Evolutionary conservation across 169 alveolate species (phyloP), one percentile per base, ranked within the genome.

Genomic region (Plasmodium inui): DNA sequence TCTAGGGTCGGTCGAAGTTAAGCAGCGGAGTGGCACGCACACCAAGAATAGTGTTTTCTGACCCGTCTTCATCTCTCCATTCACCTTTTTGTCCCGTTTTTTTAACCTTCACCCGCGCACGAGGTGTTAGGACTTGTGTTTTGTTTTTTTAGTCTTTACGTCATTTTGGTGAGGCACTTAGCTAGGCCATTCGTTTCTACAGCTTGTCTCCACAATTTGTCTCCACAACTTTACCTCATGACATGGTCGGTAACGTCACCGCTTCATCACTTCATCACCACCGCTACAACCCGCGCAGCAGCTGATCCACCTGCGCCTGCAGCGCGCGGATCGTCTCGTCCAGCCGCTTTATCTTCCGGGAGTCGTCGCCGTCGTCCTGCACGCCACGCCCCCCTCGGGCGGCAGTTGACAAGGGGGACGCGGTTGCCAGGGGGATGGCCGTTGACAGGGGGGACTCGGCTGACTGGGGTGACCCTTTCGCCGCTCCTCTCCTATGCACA

Each of bases 271-370:
- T 17, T 17, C 7, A 50, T 1, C 26, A 0, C 61, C 61, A 3
- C 61, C 61, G 19, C 22, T 50, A 88, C 4, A 89, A 22, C 34
- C 72, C 78, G 50, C 22, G 17, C 61, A 89, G 14, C 30, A 89
- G 22, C n/a, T 32, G 44, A 44, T 89, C 81, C 9, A 89, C 76
- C 53, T 89, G 94, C 14, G n/a, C 9, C 28, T 89, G 90, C 30
- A 89, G 50, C 14, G 61, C 14, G 22, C 7, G 34, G 80, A 89
- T 89, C 10, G 83, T 89, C 53, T 89, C 83, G 46, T 89, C 89
- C 32, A 89, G 26, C 19, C 82, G 67, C 55, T 79, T 61, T 34
- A 89, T 89, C 82, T 89, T 89, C 57, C 72, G 79, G 10, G 55
- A 19, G 41, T 89, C 94, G 44, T 39, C 71, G 8, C 37, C 83